Conservation (phyloP, 2,329 filamentous ascomycete species). For the Neophaeococcomyces aloes region DNA sequence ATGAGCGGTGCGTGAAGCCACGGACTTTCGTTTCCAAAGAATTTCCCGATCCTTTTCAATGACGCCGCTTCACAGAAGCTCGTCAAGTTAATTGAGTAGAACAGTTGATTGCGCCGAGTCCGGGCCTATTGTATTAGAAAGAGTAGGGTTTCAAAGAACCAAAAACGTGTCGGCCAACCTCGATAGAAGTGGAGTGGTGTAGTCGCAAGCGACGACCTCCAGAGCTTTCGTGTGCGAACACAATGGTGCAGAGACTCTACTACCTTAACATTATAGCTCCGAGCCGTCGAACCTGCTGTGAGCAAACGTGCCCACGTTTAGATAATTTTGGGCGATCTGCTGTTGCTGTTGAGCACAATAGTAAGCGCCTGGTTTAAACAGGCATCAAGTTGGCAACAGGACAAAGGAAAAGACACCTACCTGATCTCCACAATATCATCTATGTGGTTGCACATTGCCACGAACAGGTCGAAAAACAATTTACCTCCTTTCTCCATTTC, state of each 20-base stretch:
- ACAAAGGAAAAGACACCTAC: constrained; percentile 47
- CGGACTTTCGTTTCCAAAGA: constrained; percentile 19
- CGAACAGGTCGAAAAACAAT: constrained; percentile 96
- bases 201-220: constrained; percentile 18
- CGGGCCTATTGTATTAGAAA: constrained; percentile 26
- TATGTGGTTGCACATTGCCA: constrained; percentile 95
- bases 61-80: constrained; percentile 7
- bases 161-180: constrained; percentile 37
- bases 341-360: constrained; percentile 32
- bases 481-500: constrained; percentile 94
- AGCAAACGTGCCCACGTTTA: constrained; percentile 28
- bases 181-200: constrained; percentile 30
- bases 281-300: constrained; percentile 26
- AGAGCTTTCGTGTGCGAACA: constrained; percentile 19
- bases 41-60: constrained; percentile 15
- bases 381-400: constrained; percentile 11
- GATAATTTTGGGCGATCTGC: constrained; percentile 44
- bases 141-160: constrained; percentile 32
- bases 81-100: constrained; percentile 19
- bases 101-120: constrained; percentile 25
- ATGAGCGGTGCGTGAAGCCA: constrained; percentile 25
- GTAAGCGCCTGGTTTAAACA: constrained; percentile 18
- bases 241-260: constrained; percentile 26
- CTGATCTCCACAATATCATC: constrained; percentile 87
- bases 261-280: constrained; percentile 24